Percentiles rank a stretch among this genome's conserved stretches.
phyloP scores from a whole-genome alignment of 352 stramenopile genomes.

The Globisporangium paroecandrum region DNA sequence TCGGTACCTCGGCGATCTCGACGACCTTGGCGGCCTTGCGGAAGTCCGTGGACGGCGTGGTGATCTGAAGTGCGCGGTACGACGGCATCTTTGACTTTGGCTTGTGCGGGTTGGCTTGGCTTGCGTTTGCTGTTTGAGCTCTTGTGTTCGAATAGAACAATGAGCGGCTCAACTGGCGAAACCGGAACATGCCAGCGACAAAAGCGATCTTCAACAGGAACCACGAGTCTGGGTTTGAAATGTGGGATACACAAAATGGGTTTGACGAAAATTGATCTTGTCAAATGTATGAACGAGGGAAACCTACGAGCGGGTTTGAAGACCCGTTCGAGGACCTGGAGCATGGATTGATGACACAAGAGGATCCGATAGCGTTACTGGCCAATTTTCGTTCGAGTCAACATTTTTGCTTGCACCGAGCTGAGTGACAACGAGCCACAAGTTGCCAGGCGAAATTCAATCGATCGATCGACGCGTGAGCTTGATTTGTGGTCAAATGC shows the following conservation, averaged over 20 bases:
- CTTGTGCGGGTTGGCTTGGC: neutral
- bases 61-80: constrained; percentile 31
- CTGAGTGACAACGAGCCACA: neutral
- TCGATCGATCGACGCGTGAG: neutral
- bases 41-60: constrained; percentile 38
- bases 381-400: neutral
- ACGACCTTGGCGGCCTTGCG: constrained; percentile 32
- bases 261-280: too few relatives aligned
- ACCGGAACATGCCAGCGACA: too few relatives aligned
- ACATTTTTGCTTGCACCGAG: neutral
- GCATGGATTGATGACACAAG: neutral
- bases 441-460: neutral
- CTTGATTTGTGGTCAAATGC: neutral
- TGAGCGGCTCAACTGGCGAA: neutral
- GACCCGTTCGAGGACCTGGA: neutral
- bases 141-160: neutral
- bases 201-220: too few relatives aligned
- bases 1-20: constrained; percentile 25
- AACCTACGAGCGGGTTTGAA: too few relatives aligned
- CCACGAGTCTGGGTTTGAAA: too few relatives aligned
- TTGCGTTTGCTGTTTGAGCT: neutral
- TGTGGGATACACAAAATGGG: too few relatives aligned
- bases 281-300: too few relatives aligned
- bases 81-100: constrained; percentile 22
- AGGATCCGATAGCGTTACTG: neutral